Evolutionary conservation across 2,329 filamentous ascomycete genomes (phyloP).

Genomic region (Botrytis byssoidea): DNA sequence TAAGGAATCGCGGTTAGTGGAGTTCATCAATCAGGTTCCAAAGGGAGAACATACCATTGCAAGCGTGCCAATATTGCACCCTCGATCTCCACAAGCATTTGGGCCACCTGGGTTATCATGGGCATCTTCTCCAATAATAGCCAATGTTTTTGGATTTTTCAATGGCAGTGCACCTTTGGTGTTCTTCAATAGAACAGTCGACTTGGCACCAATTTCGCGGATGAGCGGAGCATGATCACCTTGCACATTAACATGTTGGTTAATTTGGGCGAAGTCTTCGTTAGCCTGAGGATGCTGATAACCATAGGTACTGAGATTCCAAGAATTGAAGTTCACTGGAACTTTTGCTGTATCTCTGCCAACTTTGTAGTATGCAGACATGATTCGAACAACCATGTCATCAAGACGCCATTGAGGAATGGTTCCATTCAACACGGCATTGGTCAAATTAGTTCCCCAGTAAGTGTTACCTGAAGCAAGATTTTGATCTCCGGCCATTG

Average conservation of each 20-base stretch:
- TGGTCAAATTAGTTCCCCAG: conserved; percentile 84
- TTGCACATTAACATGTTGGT: conserved; percentile 80
- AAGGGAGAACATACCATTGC: conserved; percentile 48
- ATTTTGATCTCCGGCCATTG: conserved; percentile 76
- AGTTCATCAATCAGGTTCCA: conserved; percentile 42
- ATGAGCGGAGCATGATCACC: conserved; percentile 71
- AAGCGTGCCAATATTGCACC: conserved; percentile 53
- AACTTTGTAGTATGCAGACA: conserved; percentile 64
- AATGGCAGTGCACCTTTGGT: conserved; percentile 54
- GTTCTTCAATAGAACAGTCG: conserved; percentile 57
- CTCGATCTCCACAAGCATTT: conserved; percentile 60
- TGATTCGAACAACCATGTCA: conserved; percentile 86
- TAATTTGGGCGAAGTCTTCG: conserved; percentile 66
- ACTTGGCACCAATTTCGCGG: conserved; percentile 60
- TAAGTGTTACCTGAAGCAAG: conserved; percentile 62
- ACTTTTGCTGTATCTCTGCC: conserved; percentile 44
- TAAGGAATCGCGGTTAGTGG: conserved; percentile 48
- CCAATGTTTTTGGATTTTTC: conserved; percentile 39
- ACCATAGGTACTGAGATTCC: conserved; percentile 74
- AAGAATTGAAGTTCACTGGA: conserved; percentile 81
- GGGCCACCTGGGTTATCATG: conserved; percentile 55
- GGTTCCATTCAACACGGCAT: conserved; percentile 85
- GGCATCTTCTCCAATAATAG: conserved; percentile 49
- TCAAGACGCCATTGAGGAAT: conserved; percentile 84
- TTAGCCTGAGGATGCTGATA: conserved; percentile 63